These are phyloP conservation scores for Xylaria sp. DNA, from an alignment of 2,329 filamentous ascomycete genomes.

Conservation along the genomic window DNA sequence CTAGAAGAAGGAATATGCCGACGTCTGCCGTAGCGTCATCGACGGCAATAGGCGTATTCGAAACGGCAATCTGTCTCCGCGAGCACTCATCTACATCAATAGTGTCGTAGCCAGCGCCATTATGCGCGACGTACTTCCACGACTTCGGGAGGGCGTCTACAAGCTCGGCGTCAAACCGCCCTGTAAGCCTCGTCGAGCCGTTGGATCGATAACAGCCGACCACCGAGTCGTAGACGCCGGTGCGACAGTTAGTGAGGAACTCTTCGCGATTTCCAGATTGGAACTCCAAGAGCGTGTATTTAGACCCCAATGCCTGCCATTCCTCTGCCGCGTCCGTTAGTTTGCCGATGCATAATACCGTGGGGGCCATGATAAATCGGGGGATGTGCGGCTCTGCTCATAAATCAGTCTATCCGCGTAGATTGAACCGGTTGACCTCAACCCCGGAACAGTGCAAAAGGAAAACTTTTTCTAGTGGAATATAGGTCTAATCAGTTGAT, in stretches of 20 bases:
- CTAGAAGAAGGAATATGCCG: conserved; percentile 61
- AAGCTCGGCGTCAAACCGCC: conserved; percentile 57
- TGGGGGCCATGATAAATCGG: conserved; percentile 37
- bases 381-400: not conserved
- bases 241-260: conserved; percentile 43
- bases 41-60: conserved; percentile 48
- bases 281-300: conserved; percentile 45
- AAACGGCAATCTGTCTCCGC: conserved; percentile 43
- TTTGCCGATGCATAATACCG: conserved; percentile 43
- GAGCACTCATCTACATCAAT: conserved; percentile 65
- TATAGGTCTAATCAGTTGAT: not conserved
- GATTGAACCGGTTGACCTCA: not conserved
- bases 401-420: not conserved
- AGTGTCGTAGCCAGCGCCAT: conserved; percentile 69
- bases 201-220: conserved; percentile 46
- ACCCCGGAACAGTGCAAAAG: not conserved
- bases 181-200: conserved; percentile 40
- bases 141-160: conserved; percentile 56
- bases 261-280: conserved; percentile 39
- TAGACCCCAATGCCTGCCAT: conserved; percentile 42
- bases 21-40: conserved; percentile 62
- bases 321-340: conserved; percentile 38
- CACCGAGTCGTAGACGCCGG: conserved; percentile 42
- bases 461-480: not conserved
- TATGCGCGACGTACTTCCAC: conserved; percentile 62